These are phyloP conservation scores for Neofusicoccum kwambonambiense DNA, from an alignment of 2,329 filamentous ascomycete genomes.

Conservation along the genomic window DNA sequence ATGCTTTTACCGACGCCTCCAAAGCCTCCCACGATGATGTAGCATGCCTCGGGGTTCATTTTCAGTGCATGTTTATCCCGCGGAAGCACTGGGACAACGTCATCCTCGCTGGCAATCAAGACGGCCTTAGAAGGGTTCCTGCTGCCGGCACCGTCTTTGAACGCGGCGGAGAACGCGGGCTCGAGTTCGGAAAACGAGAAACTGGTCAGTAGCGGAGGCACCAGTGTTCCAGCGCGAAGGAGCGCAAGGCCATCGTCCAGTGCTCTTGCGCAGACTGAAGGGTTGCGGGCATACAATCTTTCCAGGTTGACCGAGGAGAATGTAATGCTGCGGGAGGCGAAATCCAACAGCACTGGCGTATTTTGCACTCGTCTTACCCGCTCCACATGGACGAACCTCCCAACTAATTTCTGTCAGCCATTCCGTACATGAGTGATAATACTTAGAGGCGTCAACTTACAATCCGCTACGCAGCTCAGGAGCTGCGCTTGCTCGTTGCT, in stretches of 20 bases:
- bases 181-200: too few relatives aligned
- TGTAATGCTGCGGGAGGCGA: not conserved
- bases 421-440: too few relatives aligned
- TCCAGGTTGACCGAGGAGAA: not conserved
- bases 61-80: not conserved
- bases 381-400: too few relatives aligned
- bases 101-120: not conserved
- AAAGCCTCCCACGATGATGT: conserved; percentile 29
- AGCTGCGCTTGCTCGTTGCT: not conserved
- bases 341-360: not conserved
- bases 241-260: too few relatives aligned
- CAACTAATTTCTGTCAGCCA: too few relatives aligned
- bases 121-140: not conserved
- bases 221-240: too few relatives aligned
- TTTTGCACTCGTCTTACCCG: too few relatives aligned
- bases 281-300: not conserved
- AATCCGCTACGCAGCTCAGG: not conserved
- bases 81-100: not conserved
- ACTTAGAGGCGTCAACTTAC: too few relatives aligned
- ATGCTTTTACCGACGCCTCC: conserved; percentile 30
- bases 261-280: too few relatives aligned
- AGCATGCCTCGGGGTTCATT: conserved; percentile 23
- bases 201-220: too few relatives aligned
- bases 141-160: too few relatives aligned
- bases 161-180: too few relatives aligned